Conservation (phyloP, 2,329 filamentous ascomycete species). For the Daldinia eschscholtzii region DNA sequence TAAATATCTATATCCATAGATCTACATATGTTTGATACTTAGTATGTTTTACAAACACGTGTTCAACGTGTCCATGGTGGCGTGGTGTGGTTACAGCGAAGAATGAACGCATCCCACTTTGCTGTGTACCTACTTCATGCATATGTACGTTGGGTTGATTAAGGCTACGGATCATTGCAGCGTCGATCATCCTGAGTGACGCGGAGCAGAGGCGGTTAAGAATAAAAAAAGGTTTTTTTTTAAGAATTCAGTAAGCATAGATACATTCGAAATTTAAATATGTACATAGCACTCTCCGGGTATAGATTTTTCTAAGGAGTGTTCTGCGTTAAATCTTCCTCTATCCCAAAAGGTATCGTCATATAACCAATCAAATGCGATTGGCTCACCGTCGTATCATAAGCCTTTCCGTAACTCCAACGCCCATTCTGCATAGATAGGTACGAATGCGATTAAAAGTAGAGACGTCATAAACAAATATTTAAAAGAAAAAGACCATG, state of each 20-base stretch:
- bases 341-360: slow-evolving; percentile 27
- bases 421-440: slow-evolving; percentile 20
- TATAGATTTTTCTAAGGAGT: slow-evolving; percentile 34
- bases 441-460: slow-evolving; percentile 20
- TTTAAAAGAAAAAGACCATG: neutral
- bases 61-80: slow-evolving; percentile 6
- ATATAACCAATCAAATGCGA: slow-evolving; percentile 8
- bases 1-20: neutral
- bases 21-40: slow-evolving; percentile 11
- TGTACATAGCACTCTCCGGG: slow-evolving; percentile 24
- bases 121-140: neutral
- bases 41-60: slow-evolving; percentile 8
- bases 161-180: slow-evolving; percentile 13
- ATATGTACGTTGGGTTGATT: neutral
- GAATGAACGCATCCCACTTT: neutral
- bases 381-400: slow-evolving; percentile 8
- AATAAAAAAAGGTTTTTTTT: neutral
- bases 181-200: slow-evolving; percentile 17
- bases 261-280: slow-evolving; percentile 22
- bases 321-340: slow-evolving; percentile 17
- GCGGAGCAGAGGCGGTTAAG: neutral
- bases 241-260: neutral
- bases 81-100: slow-evolving; percentile 26
- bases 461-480: slow-evolving; percentile 1
- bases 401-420: slow-evolving; percentile 16